phyloP scores from a whole-genome alignment of 306 rosid species.

The Oxytropis ochrocephala region DNA sequence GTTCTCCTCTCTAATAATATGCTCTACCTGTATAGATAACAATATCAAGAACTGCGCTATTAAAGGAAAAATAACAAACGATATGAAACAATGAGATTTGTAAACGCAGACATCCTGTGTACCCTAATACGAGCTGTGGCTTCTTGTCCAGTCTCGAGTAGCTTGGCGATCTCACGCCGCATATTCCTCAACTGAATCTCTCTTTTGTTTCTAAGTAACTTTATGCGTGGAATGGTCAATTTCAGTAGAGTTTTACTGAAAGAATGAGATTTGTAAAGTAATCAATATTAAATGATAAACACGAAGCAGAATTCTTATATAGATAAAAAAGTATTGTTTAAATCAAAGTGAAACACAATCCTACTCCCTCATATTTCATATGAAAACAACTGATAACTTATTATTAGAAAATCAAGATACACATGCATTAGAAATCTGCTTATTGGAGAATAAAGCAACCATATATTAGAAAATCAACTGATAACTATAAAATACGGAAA shows the following conservation, averaged over 20 bases:
- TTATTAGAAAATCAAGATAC: neutral
- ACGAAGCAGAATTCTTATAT: neutral
- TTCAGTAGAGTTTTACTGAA: conserved; percentile 88
- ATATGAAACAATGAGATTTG: neutral
- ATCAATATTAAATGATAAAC: neutral
- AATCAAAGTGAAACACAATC: neutral
- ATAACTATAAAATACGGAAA: neutral
- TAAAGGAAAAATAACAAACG: neutral
- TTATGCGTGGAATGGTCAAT: conserved; percentile 86
- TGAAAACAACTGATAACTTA: neutral
- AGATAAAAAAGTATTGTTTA: neutral
- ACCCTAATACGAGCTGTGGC: conserved; percentile 98
- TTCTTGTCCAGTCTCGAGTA: conserved; percentile 97
- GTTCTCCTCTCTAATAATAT: conserved; percentile 91
- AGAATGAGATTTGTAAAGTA: neutral
- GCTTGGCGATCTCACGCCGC: conserved; percentile 95
- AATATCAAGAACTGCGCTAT: neutral
- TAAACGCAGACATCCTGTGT: neutral
- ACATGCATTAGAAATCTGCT: neutral
- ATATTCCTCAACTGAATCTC: conserved; percentile 83
- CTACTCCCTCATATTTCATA: neutral
- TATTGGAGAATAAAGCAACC: neutral
- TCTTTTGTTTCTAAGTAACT: conserved; percentile 83
- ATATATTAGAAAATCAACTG: neutral
- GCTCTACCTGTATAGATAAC: conserved; percentile 62